Evolutionary conservation across 805 yeast genomes (phyloP).

Genomic region (Metschnikowia shivogae): DNA sequence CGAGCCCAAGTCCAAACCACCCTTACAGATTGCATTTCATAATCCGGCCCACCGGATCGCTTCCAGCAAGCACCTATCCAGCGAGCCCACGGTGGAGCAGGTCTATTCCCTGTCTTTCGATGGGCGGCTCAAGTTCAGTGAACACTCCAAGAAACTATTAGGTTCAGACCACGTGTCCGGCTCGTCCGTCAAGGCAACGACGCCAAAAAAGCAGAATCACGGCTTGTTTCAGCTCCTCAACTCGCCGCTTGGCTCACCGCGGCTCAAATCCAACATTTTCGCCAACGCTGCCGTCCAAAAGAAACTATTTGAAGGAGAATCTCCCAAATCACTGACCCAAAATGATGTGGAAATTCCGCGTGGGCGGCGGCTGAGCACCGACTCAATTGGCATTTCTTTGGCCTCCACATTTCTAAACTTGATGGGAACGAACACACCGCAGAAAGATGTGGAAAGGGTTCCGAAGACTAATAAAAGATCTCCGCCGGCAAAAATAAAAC

Average conservation of each 20-base stretch:
- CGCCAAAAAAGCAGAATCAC: slow-evolving; percentile 15
- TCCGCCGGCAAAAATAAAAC: slow-evolving; percentile 18
- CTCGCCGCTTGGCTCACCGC: slow-evolving; percentile 19
- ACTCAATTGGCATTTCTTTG: slow-evolving; percentile 24
- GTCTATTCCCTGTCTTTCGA: slow-evolving; percentile 21
- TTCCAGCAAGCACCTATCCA: slow-evolving; percentile 9
- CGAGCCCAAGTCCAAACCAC: slow-evolving; percentile 22
- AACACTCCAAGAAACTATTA: slow-evolving; percentile 15
- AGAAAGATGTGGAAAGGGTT: not conserved
- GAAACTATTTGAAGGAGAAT: not conserved
- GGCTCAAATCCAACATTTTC: slow-evolving; percentile 6
- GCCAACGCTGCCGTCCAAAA: not conserved
- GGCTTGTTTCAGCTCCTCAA: slow-evolving; percentile 20
- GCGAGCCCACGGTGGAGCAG: slow-evolving; percentile 30
- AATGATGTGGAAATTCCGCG: too few species aligned
- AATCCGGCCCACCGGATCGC: slow-evolving; percentile 32
- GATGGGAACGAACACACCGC: slow-evolving; percentile 15
- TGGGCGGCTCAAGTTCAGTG: slow-evolving; percentile 12
- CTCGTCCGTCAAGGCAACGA: slow-evolving; percentile 3
- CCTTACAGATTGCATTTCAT: slow-evolving; percentile 21
- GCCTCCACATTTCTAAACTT: slow-evolving; percentile 27
- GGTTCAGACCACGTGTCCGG: not conserved
- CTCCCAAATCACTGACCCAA: not conserved
- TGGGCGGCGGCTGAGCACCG: slow-evolving; percentile 19
- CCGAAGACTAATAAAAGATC: slow-evolving; percentile 1